Conservation (phyloP, 768 basidiomycete species). For the Pholiota molesta region DNA sequence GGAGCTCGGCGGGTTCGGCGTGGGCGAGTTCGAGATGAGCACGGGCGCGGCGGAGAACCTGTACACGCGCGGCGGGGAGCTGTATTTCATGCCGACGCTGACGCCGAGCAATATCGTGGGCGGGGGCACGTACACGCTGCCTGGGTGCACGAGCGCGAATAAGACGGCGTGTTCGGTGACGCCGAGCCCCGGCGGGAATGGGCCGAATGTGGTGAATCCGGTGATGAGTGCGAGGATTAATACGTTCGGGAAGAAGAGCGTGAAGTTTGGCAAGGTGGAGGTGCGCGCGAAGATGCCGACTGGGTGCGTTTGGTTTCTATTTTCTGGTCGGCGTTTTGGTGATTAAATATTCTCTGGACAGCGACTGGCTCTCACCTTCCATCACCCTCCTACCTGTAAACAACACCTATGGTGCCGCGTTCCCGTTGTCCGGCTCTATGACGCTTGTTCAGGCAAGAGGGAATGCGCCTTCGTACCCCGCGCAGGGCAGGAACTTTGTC, state of each 20-base stretch:
- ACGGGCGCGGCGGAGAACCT: conserved; percentile 63
- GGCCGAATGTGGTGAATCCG: conserved; percentile 66
- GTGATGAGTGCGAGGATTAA: conserved; percentile 76
- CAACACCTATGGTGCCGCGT: conserved; percentile 58
- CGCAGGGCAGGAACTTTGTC: conserved; percentile 61
- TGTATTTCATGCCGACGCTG: conserved; percentile 84
- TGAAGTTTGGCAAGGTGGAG: conserved; percentile 64
- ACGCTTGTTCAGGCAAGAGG: conserved; percentile 66
- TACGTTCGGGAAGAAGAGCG: conserved; percentile 61
- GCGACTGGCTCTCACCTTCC: conserved; percentile 76
- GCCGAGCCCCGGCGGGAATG: conserved; percentile 12
- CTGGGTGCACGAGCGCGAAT: conserved; percentile 55
- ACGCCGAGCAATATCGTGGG: conserved; percentile 65
- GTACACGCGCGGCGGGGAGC: conserved; percentile 64
- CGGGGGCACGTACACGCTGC: conserved; percentile 66
- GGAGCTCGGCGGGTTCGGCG: conserved; percentile 79
- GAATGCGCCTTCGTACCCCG: conserved; percentile 54
- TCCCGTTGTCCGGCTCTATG: conserved; percentile 62
- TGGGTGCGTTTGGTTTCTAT: conserved; percentile 47
- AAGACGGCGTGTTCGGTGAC: conserved; percentile 38
- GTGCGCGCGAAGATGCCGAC: conserved; percentile 63
- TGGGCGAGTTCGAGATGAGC: conserved; percentile 81
- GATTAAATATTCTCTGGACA: conserved; percentile 15
- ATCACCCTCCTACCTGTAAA: conserved; percentile 75
- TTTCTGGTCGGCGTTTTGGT: conserved; percentile 32